A percentile compares a stretch with the other conserved stretches of the same genome.
Conservation (phyloP, 192 early-diverging fungal species). For the Funneliformis mosseae region DNA sequence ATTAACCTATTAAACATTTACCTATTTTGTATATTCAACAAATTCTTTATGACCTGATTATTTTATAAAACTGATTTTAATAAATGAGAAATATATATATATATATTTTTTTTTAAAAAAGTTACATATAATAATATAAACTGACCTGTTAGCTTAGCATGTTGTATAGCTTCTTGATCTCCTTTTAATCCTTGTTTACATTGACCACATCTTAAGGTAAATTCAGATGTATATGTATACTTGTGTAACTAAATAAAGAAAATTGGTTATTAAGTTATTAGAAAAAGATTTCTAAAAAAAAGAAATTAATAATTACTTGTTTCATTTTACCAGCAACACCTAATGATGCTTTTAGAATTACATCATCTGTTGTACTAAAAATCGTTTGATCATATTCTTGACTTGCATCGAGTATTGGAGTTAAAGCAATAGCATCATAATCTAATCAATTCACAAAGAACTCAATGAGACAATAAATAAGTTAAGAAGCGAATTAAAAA, state of each 20-base stretch:
- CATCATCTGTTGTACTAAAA: slow-evolving; percentile 50
- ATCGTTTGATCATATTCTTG: slow-evolving; percentile 75
- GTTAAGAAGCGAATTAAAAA: not conserved
- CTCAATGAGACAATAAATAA: not conserved
- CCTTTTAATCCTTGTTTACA: slow-evolving; percentile 60
- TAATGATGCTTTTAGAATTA: slow-evolving; percentile 41
- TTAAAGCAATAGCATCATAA: slow-evolving; percentile 77
- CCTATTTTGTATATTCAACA: too few relatives aligned
- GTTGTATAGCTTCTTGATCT: slow-evolving; percentile 66
- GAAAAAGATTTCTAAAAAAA: not conserved
- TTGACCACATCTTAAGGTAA: slow-evolving; percentile 67
- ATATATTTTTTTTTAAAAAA: not conserved
- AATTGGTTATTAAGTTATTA: not conserved
- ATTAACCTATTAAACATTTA: too few relatives aligned
- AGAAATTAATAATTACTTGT: slow-evolving; percentile 37
- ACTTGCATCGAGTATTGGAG: slow-evolving; percentile 54
- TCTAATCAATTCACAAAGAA: slow-evolving; percentile 40
- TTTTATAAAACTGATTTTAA: not conserved
- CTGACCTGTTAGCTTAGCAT: slow-evolving; percentile 51
- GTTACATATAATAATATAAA: not conserved
- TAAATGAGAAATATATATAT: not conserved
- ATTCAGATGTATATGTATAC: slow-evolving; percentile 72
- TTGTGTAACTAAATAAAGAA: slow-evolving; percentile 55
- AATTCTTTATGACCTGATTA: not conserved
- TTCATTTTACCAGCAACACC: slow-evolving; percentile 48